Percentiles rank a stretch among this genome's conserved stretches.
Conservation (phyloP, 164 flowering plant species). For the Taxillus chinensis region DNA sequence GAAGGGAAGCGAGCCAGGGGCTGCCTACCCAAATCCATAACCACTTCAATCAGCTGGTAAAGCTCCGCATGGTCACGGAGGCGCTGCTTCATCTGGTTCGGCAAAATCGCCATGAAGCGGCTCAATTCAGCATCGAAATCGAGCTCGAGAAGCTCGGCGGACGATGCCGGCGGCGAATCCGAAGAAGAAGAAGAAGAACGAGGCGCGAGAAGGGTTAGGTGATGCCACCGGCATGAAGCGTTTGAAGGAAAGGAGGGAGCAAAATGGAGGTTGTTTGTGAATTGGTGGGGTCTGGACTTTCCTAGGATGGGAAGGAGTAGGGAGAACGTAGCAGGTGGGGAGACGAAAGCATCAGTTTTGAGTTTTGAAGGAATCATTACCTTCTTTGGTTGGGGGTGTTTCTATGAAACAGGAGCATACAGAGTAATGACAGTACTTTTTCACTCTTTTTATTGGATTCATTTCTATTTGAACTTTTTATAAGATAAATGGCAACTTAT, state of each 20-base stretch:
- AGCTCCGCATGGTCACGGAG: conserved; percentile 55
- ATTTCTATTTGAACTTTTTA: too few relatives aligned
- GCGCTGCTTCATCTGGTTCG: conserved; percentile 52
- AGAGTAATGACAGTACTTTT: too few relatives aligned
- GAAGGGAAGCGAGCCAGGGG: conserved; percentile 84
- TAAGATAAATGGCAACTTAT: too few relatives aligned
- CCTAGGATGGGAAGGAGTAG: too few relatives aligned
- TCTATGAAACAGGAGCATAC: too few relatives aligned
- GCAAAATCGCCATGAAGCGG: conserved; percentile 57
- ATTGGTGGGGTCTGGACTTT: too few relatives aligned
- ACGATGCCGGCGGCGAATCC: not conserved
- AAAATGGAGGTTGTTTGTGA: not conserved
- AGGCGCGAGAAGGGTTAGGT: conserved; percentile 4
- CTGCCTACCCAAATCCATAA: conserved; percentile 81
- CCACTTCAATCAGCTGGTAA: conserved; percentile 71
- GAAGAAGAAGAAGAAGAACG: conserved; percentile 7
- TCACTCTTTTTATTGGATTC: too few relatives aligned
- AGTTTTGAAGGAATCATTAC: too few relatives aligned
- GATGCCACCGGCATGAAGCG: not conserved
- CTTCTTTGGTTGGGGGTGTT: too few relatives aligned
- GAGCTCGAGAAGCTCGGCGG: conserved; percentile 8
- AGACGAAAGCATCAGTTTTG: too few relatives aligned
- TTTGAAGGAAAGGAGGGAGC: not conserved
- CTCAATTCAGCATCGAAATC: conserved; percentile 50
- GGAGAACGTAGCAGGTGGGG: too few relatives aligned